Evolutionary conservation across 2,329 filamentous ascomycete species (phyloP).

Genomic region (Colletotrichum sp.): DNA sequence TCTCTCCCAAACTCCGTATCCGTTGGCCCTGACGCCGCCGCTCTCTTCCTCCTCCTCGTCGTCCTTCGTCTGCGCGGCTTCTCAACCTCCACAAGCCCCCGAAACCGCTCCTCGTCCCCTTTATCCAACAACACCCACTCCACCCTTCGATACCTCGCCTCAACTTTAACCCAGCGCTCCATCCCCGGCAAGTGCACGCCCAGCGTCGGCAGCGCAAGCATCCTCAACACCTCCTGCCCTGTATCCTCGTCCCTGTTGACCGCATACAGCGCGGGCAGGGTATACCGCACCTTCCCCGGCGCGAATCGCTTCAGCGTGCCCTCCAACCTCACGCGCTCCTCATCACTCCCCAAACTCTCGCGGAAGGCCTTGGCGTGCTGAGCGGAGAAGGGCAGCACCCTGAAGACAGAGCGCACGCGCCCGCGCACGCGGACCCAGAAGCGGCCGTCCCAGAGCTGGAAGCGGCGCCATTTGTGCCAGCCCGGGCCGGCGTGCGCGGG

Average conservation of each 20-base stretch:
- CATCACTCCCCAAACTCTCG: constrained; percentile 38
- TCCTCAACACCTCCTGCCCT: constrained; percentile 33
- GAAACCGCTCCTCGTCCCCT: not conserved
- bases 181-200: constrained; percentile 51
- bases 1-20: not conserved
- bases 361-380: constrained; percentile 54
- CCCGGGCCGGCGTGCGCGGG: not conserved
- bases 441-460: constrained; percentile 62
- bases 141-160: constrained; percentile 56
- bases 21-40: not conserved
- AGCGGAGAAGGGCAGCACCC: constrained; percentile 50
- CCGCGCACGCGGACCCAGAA: constrained; percentile 62
- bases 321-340: constrained; percentile 39
- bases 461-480: constrained; percentile 34
- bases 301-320: constrained; percentile 53
- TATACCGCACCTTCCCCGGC: constrained; percentile 60
- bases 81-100: not conserved
- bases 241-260: constrained; percentile 31
- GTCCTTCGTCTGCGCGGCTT: not conserved
- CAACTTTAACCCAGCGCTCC: constrained; percentile 53
- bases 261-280: constrained; percentile 60
- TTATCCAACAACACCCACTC: constrained; percentile 43
- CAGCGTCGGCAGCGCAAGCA: constrained; percentile 60
- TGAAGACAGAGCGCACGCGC: constrained; percentile 45
- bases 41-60: not conserved